These are phyloP conservation scores for Escovopsis weberi DNA, from an alignment of 2,329 filamentous ascomycete genomes.

Conservation along the genomic window DNA sequence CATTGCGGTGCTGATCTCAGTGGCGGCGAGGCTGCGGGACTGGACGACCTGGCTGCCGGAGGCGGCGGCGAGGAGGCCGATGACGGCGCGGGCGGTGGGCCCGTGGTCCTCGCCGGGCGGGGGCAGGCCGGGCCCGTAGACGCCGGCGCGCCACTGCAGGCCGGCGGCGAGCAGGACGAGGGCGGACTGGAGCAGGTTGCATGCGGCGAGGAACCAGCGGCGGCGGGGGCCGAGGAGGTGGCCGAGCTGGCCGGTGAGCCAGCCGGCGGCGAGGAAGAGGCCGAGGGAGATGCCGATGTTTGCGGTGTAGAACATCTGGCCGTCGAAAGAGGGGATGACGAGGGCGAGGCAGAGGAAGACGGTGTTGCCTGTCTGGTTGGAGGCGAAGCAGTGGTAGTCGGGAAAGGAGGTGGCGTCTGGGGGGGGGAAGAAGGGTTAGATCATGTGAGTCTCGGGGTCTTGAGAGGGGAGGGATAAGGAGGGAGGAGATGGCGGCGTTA, in stretches of 20 bases:
- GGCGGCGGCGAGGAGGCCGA: slow-evolving; percentile 38
- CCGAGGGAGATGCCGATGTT: slow-evolving; percentile 42
- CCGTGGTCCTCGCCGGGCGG: slow-evolving; percentile 15
- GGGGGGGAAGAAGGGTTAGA: no score
- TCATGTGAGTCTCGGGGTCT: background rate
- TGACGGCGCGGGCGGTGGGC: slow-evolving; percentile 25
- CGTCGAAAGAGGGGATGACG: slow-evolving; percentile 30
- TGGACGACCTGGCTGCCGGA: slow-evolving; percentile 46
- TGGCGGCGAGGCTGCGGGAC: slow-evolving; percentile 37
- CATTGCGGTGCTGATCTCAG: slow-evolving; percentile 51
- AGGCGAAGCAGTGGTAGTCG: slow-evolving; percentile 47
- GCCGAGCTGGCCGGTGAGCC: slow-evolving; percentile 40
- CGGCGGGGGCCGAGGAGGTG: slow-evolving; percentile 35
- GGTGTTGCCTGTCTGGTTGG: slow-evolving; percentile 52
- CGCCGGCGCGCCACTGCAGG: slow-evolving; percentile 29
- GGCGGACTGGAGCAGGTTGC: slow-evolving; percentile 38
- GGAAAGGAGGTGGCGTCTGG: slow-evolving; percentile 43
- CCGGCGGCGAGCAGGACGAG: slow-evolving; percentile 39
- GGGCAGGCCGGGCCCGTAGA: slow-evolving; percentile 3
- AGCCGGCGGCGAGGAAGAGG: slow-evolving; percentile 40
- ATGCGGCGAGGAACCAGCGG: slow-evolving; percentile 38
- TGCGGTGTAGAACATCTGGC: slow-evolving; percentile 33
- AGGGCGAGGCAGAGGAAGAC: slow-evolving; percentile 42
- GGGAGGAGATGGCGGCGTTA: slow-evolving; percentile 6
- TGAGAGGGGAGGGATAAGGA: background rate